phyloP scores from a whole-genome alignment of 768 basidiomycete species.

The Suillus alpinus region DNA sequence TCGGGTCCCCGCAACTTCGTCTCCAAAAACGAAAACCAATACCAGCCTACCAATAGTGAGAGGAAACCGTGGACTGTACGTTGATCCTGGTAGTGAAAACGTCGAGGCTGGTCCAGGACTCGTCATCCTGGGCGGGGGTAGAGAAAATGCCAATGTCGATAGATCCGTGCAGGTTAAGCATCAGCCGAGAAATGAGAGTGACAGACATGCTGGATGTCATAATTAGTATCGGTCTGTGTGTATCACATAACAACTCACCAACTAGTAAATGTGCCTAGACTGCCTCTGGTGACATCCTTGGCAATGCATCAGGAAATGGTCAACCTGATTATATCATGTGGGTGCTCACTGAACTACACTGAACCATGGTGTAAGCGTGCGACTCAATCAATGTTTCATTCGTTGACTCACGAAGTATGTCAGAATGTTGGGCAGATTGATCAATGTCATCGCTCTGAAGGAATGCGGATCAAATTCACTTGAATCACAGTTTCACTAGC shows the following conservation, averaged over 20 bases:
- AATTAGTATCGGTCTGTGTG: background rate
- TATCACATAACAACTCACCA: conserved; percentile 30
- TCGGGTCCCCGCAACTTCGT: background rate
- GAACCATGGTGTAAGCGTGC: background rate
- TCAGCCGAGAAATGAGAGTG: conserved; percentile 53
- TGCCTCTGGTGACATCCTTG: conserved; percentile 30
- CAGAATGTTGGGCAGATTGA: conserved; percentile 48
- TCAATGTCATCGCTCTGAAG: conserved; percentile 47
- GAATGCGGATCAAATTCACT: background rate
- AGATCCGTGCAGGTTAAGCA: conserved; percentile 51
- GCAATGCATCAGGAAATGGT: background rate
- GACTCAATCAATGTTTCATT: background rate
- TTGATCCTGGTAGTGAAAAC: background rate
- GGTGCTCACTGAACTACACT: background rate
- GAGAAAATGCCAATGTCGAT: conserved; percentile 19
- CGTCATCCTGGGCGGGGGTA: no score
- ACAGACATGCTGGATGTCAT: conserved; percentile 41
- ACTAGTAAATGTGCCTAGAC: conserved; percentile 49
- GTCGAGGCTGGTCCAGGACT: background rate
- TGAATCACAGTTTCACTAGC: conserved; percentile 13
- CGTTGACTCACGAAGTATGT: conserved; percentile 33
- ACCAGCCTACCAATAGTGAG: background rate
- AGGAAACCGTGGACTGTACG: background rate
- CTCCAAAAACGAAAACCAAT: background rate
- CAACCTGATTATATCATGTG: background rate